Evolutionary conservation across 2,329 filamentous ascomycete genomes (phyloP).

Genomic region (Aspergillus japonicus): DNA sequence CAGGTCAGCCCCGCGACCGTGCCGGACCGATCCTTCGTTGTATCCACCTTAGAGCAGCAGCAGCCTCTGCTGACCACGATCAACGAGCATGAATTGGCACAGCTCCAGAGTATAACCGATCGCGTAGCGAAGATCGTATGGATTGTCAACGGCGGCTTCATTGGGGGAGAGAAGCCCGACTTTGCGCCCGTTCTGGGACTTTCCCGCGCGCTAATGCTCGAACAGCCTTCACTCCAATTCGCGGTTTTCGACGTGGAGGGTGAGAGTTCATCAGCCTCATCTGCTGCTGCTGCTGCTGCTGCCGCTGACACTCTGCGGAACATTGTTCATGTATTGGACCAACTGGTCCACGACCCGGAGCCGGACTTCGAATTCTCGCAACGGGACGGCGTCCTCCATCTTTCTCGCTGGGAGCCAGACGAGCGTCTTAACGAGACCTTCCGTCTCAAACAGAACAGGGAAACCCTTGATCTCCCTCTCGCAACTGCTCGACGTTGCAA

Average conservation of each 20-base stretch:
- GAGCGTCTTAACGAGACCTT: background rate
- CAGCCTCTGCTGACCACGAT: background rate
- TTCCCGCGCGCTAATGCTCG: background rate
- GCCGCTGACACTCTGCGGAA: background rate
- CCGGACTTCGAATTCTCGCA: background rate
- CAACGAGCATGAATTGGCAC: background rate
- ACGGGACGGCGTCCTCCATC: background rate
- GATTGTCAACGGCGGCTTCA: background rate
- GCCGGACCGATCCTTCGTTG: background rate
- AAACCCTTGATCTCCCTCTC: background rate
- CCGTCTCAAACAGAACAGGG: background rate
- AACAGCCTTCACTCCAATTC: background rate
- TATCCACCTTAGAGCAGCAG: background rate
- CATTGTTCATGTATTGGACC: background rate
- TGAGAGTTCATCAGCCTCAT: background rate
- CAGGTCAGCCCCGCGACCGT: background rate
- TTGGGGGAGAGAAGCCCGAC: background rate
- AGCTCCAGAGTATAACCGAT: background rate
- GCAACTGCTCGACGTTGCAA: background rate
- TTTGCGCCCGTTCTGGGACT: background rate
- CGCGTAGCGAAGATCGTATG: background rate
- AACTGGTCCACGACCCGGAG: background rate
- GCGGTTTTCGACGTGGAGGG: background rate
- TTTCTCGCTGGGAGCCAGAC: constrained; percentile 1
- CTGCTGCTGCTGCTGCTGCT: too few species aligned